Conservation (phyloP, 192 early-diverging fungal genomes). For the Coemansia sp. region DNA sequence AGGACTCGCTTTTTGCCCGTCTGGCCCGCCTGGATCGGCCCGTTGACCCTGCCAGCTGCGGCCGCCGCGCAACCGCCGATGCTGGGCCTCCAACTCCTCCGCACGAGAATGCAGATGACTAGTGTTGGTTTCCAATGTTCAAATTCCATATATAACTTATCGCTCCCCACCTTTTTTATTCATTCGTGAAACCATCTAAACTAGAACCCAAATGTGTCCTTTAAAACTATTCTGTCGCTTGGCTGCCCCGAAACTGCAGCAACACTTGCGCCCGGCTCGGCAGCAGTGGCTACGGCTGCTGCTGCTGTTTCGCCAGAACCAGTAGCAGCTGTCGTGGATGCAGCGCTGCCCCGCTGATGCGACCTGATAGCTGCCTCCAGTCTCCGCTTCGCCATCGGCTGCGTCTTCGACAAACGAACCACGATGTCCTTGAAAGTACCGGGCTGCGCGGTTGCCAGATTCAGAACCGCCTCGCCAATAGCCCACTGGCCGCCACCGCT, state of each 20-base stretch:
- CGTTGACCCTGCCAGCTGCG: neutral
- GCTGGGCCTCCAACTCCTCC: too few relatives aligned
- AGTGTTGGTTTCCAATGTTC: too few relatives aligned
- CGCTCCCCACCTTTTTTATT: neutral
- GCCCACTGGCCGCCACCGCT: neutral
- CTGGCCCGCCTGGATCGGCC: slow-evolving; percentile 1
- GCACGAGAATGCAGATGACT: too few relatives aligned
- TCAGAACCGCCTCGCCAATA: slow-evolving; percentile 26
- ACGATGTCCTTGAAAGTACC: slow-evolving; percentile 21
- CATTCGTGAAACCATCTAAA: neutral
- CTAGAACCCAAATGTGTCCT: slow-evolving; percentile 37
- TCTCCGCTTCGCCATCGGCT: slow-evolving; percentile 27
- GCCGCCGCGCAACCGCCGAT: too few relatives aligned
- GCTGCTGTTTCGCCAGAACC: neutral
- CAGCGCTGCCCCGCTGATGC: neutral
- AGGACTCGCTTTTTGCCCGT: slow-evolving; percentile 2
- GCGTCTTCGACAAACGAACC: slow-evolving; percentile 20
- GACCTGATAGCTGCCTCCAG: slow-evolving; percentile 37
- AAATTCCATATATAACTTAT: neutral
- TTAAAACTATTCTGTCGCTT: slow-evolving; percentile 19
- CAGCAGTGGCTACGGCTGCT: neutral
- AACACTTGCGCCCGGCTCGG: neutral
- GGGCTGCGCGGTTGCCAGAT: slow-evolving; percentile 22
- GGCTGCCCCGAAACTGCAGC: neutral
- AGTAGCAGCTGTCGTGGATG: neutral